Conservation (phyloP, 139 green algal genomes). For the Coccomyxa sp. region DNA sequence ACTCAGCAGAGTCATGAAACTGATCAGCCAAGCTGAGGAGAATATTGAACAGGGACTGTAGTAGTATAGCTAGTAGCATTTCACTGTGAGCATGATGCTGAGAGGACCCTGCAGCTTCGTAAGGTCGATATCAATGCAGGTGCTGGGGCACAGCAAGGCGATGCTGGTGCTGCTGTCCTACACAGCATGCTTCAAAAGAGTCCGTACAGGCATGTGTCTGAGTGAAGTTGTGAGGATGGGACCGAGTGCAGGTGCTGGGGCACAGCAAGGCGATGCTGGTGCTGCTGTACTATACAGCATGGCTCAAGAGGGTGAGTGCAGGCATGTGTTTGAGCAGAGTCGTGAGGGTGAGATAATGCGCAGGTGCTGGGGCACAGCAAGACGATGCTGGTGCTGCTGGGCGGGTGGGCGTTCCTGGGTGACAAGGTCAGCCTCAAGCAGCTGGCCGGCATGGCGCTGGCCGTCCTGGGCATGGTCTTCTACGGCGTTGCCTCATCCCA, state of each 20-base stretch:
- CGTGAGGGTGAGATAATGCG: not conserved
- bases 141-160: slow-evolving; percentile 84
- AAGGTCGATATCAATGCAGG: too few relatives aligned
- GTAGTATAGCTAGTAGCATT: too few relatives aligned
- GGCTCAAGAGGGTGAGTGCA: not conserved
- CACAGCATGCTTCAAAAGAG: not conserved
- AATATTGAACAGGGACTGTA: too few relatives aligned
- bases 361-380: slow-evolving; percentile 87
- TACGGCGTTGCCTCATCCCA: slow-evolving; percentile 48
- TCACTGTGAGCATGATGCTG: too few relatives aligned
- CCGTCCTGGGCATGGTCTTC: slow-evolving; percentile 72
- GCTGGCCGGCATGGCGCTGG: slow-evolving; percentile 64
- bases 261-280: slow-evolving; percentile 84
- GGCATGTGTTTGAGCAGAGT: not conserved
- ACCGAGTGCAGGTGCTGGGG: slow-evolving; percentile 67
- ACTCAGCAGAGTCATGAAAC: too few relatives aligned
- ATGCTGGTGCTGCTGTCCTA: slow-evolving; percentile 73
- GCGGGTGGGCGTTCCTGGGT: slow-evolving; percentile 67
- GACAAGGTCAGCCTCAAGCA: slow-evolving; percentile 60
- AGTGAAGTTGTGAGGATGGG: not conserved
- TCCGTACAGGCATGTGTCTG: not conserved
- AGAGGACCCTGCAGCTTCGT: too few relatives aligned
- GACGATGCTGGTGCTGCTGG: slow-evolving; percentile 76
- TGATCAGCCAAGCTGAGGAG: too few relatives aligned
- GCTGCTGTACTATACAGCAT: slow-evolving; percentile 39